Conservation (phyloP, 192 early-diverging fungal species). For the Backusella westeae region DNA sequence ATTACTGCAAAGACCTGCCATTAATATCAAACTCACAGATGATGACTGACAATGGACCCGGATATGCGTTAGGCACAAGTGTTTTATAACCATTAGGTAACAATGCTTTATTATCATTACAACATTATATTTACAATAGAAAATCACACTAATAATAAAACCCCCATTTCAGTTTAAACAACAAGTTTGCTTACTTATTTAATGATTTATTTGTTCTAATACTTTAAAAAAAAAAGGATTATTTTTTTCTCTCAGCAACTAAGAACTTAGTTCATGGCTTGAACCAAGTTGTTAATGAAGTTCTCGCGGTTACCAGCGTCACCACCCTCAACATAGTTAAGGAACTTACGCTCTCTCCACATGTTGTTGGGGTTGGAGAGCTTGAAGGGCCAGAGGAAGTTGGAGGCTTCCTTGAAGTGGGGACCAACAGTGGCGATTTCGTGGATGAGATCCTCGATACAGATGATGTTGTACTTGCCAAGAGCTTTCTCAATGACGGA, state of each 20-base stretch:
- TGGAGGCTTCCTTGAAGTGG: constrained; percentile 91
- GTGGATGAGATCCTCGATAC: constrained; percentile 97
- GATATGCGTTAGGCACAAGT: not conserved
- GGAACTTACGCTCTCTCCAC: constrained; percentile 89
- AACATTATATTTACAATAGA: not conserved
- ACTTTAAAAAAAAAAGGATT: not conserved
- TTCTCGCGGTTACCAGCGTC: constrained; percentile 97
- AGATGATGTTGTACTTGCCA: constrained; percentile 95
- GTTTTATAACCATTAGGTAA: too few species aligned
- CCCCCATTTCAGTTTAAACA: not conserved
- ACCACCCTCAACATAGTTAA: constrained; percentile 97
- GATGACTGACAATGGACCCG: not conserved
- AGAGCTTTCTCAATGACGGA: constrained; percentile 88
- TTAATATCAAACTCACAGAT: not conserved
- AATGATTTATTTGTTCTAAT: constrained; percentile 7
- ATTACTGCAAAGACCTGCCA: not conserved
- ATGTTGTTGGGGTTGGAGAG: constrained; percentile 98
- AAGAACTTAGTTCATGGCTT: constrained; percentile 88
- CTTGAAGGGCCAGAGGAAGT: constrained; percentile 99
- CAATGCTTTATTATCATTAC: not conserved
- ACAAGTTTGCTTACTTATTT: constrained; percentile 8
- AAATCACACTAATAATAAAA: not conserved
- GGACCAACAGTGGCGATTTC: constrained; percentile 98
- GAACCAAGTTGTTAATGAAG: constrained; percentile 95
- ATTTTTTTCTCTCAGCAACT: not conserved